Percentiles rank a stretch among this genome's conserved stretches.
phyloP scores from a whole-genome alignment of 2,329 filamentous ascomycete species.

The Cadophora luteo-olivacea region DNA sequence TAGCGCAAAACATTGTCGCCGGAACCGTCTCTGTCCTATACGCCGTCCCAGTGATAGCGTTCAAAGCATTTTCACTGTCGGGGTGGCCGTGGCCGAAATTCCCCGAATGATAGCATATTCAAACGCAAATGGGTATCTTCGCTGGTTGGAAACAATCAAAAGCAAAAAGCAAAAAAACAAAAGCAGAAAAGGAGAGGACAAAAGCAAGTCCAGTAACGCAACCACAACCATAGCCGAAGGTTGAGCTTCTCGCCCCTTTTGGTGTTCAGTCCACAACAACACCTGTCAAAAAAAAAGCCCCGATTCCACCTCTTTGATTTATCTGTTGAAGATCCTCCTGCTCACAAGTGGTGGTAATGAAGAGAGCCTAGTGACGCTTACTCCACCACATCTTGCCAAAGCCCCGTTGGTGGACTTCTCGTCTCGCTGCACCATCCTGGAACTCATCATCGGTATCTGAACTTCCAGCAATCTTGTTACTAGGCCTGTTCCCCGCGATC shows the following conservation, averaged over 20 bases:
- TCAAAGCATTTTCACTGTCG: conserved; percentile 53
- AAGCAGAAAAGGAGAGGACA: neutral
- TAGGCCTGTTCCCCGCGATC: conserved; percentile 60
- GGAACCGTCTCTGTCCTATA: conserved; percentile 52
- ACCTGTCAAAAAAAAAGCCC: neutral
- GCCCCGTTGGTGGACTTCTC: conserved; percentile 64
- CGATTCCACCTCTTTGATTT: neutral
- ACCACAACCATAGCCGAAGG: conserved; percentile 20
- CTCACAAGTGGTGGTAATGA: conserved; percentile 2
- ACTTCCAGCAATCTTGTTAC: conserved; percentile 51
- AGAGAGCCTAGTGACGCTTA: conserved; percentile 34
- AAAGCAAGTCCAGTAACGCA: neutral
- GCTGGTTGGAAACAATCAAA: conserved; percentile 41
- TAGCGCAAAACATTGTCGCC: conserved; percentile 63
- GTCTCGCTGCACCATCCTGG: conserved; percentile 65
- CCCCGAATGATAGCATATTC: conserved; percentile 57
- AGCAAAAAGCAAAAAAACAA: conserved; percentile 33
- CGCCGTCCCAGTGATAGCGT: conserved; percentile 56
- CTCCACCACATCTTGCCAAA: conserved; percentile 51
- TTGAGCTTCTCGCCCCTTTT: conserved; percentile 32
- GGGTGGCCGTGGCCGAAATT: conserved; percentile 31
- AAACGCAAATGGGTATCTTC: conserved; percentile 62
- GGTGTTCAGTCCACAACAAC: neutral
- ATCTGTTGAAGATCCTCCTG: conserved; percentile 38
- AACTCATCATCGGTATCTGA: conserved; percentile 49